Evolutionary conservation across 139 green algal species (phyloP).

Genomic region (Chlorella sp.): DNA sequence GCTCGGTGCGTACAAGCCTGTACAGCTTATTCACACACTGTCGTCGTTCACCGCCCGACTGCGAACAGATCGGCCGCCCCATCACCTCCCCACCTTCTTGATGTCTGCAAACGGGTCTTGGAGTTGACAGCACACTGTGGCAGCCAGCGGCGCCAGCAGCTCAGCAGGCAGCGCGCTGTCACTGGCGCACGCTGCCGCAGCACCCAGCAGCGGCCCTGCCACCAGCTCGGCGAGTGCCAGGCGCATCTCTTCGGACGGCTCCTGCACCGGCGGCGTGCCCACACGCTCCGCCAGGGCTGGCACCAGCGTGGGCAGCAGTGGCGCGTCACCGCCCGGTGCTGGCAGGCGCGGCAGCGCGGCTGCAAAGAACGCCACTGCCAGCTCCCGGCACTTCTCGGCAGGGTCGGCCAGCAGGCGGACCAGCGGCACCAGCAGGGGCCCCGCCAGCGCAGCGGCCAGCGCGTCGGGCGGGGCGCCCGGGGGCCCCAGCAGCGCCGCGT

Average conservation of each 20-base stretch:
- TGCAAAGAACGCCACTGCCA: constrained; percentile 53
- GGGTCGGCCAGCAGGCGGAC: constrained; percentile 64
- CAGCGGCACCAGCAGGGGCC: constrained; percentile 66
- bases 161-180: background rate
- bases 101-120: constrained; percentile 81
- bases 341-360: constrained; percentile 21
- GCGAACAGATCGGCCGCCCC: too few relatives aligned
- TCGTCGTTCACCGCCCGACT: too few relatives aligned
- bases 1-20: too few relatives aligned
- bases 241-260: constrained; percentile 74
- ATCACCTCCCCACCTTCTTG: constrained; percentile 62
- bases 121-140: constrained; percentile 58
- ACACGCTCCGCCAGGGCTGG: constrained; percentile 63
- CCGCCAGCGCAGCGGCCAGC: constrained; percentile 59
- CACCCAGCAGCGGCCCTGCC: constrained; percentile 15
- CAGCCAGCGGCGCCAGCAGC: constrained; percentile 7
- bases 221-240: constrained; percentile 39
- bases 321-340: constrained; percentile 33
- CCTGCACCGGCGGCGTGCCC: constrained; percentile 63
- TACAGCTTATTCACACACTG: too few relatives aligned
- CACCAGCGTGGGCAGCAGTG: constrained; percentile 64
- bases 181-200: background rate
- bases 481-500: background rate
- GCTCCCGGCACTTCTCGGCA: constrained; percentile 62
- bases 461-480: background rate